Evolutionary conservation across 345 rosid genomes (phyloP), one percentile per base, ranked within the genome.

Genomic region (Acer negundo): DNA sequence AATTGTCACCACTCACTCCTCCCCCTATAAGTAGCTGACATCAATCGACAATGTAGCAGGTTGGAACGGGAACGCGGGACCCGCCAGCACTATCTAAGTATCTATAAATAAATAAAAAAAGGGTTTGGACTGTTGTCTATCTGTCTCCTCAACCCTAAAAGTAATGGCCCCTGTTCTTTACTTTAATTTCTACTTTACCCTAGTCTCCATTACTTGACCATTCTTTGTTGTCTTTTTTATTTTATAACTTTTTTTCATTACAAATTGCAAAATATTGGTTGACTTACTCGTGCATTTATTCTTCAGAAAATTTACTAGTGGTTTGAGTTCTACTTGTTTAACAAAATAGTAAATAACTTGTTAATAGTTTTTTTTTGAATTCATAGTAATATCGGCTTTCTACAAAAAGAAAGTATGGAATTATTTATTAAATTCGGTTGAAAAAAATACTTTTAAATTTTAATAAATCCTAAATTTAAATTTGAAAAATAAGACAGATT

Each of bases 141-240:
- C 0, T 35, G 38, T 35, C 55, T 42, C 44, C 56, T 55, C 38
- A 16, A 10, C 3, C 2, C 67, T 17, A 7, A n/a, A n/a, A 20
- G n/a, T 35, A 72, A 73, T 24, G 1, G 47, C 77, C 70, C 59
- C 28, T 26, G 3, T 10, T 62, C 53, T 3, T 3, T 12, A 1
- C 16, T 44, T 10, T 62, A 62, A 61, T 74, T 74, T 42, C 69
- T 20, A 11, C 40, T 40, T 72, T 72, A 23, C 67, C 38, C 7
- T 23, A 12, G 31, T 28, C 28, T 20, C 65, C 31, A 7, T 38
- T 35, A 12, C 17, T 6, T 20, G 2, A 26, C 49, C 28, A 31
- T 11, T 1, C 4, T 4, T n/a, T 53, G 44, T 40, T 7, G 24
- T 35, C 10, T 49, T 47, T 16, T n/a, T 58, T 3, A 19, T 56